Base-by-base conservation (phyloP, 805 yeast genomes). In the Teunomyces pallodes region DNA sequence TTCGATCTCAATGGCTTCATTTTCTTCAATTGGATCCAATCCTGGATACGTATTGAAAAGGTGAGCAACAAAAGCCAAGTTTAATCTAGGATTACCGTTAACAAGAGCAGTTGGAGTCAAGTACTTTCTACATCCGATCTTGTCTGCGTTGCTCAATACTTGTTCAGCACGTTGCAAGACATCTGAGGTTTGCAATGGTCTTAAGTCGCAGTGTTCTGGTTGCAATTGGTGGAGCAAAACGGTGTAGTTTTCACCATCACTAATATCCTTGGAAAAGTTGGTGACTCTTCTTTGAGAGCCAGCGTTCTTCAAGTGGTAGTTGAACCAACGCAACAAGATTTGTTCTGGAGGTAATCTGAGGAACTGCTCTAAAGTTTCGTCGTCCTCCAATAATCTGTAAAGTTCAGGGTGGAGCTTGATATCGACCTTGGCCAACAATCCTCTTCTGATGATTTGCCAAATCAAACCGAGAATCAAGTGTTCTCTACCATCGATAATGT, bases 381-480 rank as follows among this genome's bases (percentile, higher is more conserved):
- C 98, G 35, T 92, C 97, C 64, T 91, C 97, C 54, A 94, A 77
- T 53, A 94, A 74, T 59, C 99, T 86, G 72, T 94, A 94, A 64
- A 94, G 80, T 69, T 94, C 99, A 4, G 99, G 99, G 62, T 94
- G 99, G 54, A 85, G 76, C 70, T 92, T 91, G 67, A 94, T 94
- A 69, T 94, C 99, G 65, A 94, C 94, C 72, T 94, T 94, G 57
- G 92, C 82, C 57, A 94, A 82, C 64, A 94, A 76, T 42, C 99
- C 99, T 70, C 97, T 86, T 73, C 99, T 86, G 58, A 94, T 94
- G 61, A 94, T 88, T 75, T 94, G 99, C 98, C 98, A 91, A 57
- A 91, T 86, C 55, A 91, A 76, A 47, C 98, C 98, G 54, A 92
- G 72, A 49, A 91, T 87, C 65, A 91, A 79, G 68, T 91, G 96